Percentiles rank a stretch among this genome's conserved stretches.
These are phyloP conservation scores for Diplodia corticola DNA, from an alignment of 2,329 filamentous ascomycete species.

Conservation along the genomic window DNA sequence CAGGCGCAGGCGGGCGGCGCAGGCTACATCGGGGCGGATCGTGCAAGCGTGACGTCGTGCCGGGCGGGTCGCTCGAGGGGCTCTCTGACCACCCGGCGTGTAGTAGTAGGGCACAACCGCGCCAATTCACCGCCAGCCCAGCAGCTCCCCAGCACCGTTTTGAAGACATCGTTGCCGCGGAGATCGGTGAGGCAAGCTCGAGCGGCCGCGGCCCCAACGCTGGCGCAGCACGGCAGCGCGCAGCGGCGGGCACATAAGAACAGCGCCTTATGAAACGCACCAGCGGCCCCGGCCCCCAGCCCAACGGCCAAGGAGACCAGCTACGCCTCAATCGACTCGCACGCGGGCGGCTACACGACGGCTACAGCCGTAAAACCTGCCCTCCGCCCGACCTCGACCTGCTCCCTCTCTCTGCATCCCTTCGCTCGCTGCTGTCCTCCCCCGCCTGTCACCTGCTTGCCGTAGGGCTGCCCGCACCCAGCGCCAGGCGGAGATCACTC, in stretches of 20 bases:
- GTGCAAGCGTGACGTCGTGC: slow-evolving; percentile 9
- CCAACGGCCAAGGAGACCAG: slow-evolving; percentile 12
- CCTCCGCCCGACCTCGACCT: background rate
- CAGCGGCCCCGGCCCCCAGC: background rate
- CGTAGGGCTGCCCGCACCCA: slow-evolving; percentile 10
- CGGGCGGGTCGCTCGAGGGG: background rate
- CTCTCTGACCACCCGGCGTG: background rate
- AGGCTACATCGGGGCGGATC: slow-evolving; percentile 2
- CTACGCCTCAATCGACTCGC: slow-evolving; percentile 17
- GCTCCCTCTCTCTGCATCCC: background rate
- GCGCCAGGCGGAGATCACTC: background rate
- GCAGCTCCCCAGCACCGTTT: background rate
- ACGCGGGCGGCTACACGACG: slow-evolving; percentile 17
- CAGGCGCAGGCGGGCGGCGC: too few species aligned
- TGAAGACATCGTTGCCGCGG: background rate
- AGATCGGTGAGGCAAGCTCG: slow-evolving; percentile 6
- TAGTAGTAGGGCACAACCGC: background rate
- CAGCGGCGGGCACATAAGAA: slow-evolving; percentile 6
- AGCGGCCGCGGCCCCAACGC: too few species aligned
- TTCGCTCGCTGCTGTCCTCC: slow-evolving; percentile 8
- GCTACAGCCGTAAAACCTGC: slow-evolving; percentile 15
- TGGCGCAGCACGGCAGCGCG: background rate
- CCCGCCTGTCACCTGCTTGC: background rate
- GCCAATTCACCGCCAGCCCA: slow-evolving; percentile 1
- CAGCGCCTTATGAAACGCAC: slow-evolving; percentile 17